phyloP scores from a whole-genome alignment of 2,329 filamentous ascomycete species.

The Xylaria sp. region DNA sequence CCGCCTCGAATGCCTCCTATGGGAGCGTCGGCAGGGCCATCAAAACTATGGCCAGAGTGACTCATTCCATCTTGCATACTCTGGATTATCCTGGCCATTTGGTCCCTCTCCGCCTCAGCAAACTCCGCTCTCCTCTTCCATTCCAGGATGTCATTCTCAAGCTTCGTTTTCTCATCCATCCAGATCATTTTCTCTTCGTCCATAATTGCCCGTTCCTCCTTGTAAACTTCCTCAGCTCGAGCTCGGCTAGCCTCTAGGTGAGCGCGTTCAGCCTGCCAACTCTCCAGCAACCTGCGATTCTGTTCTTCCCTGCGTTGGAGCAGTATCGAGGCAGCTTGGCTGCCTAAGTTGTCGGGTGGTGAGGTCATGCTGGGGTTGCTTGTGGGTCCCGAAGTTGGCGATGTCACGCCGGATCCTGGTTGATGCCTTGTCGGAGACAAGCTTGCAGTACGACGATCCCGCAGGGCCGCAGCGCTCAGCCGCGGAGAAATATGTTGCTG shows the following conservation, averaged over 20 bases:
- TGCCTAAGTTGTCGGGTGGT: conserved; percentile 27
- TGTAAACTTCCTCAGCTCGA: conserved; percentile 58
- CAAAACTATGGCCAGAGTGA: conserved; percentile 5
- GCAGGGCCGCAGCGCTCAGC: conserved; percentile 25
- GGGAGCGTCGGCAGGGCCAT: conserved; percentile 16
- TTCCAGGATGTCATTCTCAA: conserved; percentile 46
- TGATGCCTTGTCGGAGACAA: conserved; percentile 36
- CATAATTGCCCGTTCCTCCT: conserved; percentile 57
- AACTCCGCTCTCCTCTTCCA: conserved; percentile 43
- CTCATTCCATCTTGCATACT: neutral
- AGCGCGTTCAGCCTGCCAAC: conserved; percentile 57
- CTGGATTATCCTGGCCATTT: conserved; percentile 17
- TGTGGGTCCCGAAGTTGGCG: conserved; percentile 26
- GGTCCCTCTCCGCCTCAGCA: conserved; percentile 23
- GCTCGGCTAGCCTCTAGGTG: conserved; percentile 57
- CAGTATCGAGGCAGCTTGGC: conserved; percentile 25
- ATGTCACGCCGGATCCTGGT: conserved; percentile 22
- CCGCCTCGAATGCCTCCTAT: conserved; percentile 18
- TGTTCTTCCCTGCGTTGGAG: conserved; percentile 34
- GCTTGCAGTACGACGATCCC: conserved; percentile 35
- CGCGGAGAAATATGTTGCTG: conserved; percentile 33
- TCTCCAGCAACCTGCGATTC: conserved; percentile 42
- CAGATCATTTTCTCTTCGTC: conserved; percentile 53
- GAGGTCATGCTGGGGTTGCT: conserved; percentile 19
- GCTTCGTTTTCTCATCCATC: conserved; percentile 47